Conservation (phyloP, 352 stramenopile genomes). For the Phytophthora colocasiae region DNA sequence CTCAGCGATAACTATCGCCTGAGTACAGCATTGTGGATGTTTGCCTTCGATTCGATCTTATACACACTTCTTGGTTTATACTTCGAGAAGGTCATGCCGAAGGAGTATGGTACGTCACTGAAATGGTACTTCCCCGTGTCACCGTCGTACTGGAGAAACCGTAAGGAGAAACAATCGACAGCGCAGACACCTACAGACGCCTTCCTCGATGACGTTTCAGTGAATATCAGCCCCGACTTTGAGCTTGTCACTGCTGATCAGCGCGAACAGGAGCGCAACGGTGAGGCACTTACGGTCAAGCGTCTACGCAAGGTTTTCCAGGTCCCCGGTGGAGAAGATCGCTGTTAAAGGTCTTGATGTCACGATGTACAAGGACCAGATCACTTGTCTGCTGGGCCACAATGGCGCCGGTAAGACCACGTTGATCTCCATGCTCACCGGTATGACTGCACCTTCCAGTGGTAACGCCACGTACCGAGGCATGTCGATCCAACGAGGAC, state of each 20-base stretch:
- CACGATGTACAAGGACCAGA: too few relatives aligned
- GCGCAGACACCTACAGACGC: background rate
- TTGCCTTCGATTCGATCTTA: too few relatives aligned
- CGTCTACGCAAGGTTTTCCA: conserved; percentile 80
- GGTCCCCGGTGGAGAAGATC: conserved; percentile 80
- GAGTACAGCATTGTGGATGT: conserved; percentile 41
- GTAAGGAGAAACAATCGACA: conserved; percentile 4
- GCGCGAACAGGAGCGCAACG: conserved; percentile 53
- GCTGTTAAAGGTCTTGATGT: conserved; percentile 89
- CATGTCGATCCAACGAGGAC: conserved; percentile 71
- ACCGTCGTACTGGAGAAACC: conserved; percentile 40
- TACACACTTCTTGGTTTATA: conserved; percentile 50
- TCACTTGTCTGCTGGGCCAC: too few relatives aligned
- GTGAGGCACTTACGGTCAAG: conserved; percentile 62
- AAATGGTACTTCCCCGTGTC: conserved; percentile 93
- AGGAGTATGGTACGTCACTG: conserved; percentile 84
- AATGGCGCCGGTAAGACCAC: too few relatives aligned
- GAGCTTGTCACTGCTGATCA: conserved; percentile 52
- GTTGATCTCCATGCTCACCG: too few relatives aligned
- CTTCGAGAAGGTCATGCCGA: conserved; percentile 91
- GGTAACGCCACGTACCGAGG: conserved; percentile 70
- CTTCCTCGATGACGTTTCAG: background rate
- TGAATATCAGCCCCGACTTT: background rate
- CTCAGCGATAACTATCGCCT: conserved; percentile 62
- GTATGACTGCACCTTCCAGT: too few relatives aligned